A percentile compares a stretch with the other conserved stretches of the same genome.
Evolutionary conservation across 148 eudicot genomes (phyloP).

Genomic region (Cornus suecica): DNA sequence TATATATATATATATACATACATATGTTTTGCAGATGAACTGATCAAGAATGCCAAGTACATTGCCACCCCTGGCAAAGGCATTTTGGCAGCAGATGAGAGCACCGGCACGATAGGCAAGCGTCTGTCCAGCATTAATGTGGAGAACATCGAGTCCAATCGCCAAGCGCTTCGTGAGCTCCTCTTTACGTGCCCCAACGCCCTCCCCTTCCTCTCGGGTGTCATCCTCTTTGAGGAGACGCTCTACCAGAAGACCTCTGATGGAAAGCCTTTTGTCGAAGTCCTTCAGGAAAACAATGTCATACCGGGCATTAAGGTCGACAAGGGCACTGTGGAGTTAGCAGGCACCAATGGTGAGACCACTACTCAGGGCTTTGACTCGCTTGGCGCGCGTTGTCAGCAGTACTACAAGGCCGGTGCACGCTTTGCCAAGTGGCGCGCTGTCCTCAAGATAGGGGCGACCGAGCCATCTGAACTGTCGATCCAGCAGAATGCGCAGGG

Average conservation of each 20-base stretch:
- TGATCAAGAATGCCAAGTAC: slow-evolving; percentile 92
- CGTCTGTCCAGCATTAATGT: slow-evolving; percentile 73
- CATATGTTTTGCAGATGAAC: slow-evolving; percentile 43
- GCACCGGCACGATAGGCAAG: slow-evolving; percentile 90
- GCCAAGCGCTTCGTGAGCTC: slow-evolving; percentile 81
- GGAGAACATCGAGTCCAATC: slow-evolving; percentile 80
- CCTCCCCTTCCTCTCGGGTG: slow-evolving; percentile 70
- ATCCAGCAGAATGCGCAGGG: slow-evolving; percentile 93
- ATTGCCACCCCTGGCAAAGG: slow-evolving; percentile 96
- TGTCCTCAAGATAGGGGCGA: slow-evolving; percentile 78
- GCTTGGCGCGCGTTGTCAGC: slow-evolving; percentile 63
- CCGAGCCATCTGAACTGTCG: slow-evolving; percentile 77
- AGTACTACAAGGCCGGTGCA: slow-evolving; percentile 88
- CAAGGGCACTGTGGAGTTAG: slow-evolving; percentile 74
- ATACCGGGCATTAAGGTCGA: slow-evolving; percentile 91
- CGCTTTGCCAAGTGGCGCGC: slow-evolving; percentile 98
- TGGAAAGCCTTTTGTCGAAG: slow-evolving; percentile 72
- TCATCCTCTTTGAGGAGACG: slow-evolving; percentile 88
- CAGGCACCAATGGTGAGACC: slow-evolving; percentile 85
- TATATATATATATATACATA: neutral
- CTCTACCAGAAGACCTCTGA: slow-evolving; percentile 69
- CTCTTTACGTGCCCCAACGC: slow-evolving; percentile 73
- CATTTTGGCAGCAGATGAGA: slow-evolving; percentile 87
- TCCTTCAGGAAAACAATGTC: slow-evolving; percentile 65
- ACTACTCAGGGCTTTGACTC: slow-evolving; percentile 89